phyloP scores from a whole-genome alignment of 768 basidiomycete species.

The Lactifluus volemus region DNA sequence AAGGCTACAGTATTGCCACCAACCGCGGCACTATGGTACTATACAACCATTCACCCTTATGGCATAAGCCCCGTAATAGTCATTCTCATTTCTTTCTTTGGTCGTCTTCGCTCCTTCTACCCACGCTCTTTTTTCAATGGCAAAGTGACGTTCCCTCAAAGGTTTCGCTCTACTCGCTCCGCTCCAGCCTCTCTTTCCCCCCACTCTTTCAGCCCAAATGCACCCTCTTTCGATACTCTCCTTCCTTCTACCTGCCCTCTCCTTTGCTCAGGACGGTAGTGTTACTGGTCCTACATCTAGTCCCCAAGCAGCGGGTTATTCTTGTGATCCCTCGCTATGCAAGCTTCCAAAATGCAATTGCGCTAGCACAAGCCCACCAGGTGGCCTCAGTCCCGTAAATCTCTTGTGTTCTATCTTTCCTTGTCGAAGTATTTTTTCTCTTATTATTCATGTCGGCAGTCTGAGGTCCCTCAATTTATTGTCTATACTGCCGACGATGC shows the following conservation, averaged over 20 bases:
- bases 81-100: not conserved
- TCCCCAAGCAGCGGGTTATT: constrained; percentile 52
- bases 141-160: not conserved
- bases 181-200: not conserved
- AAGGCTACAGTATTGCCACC: not conserved
- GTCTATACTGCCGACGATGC: constrained; percentile 75
- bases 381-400: constrained; percentile 57
- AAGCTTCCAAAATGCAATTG: constrained; percentile 64
- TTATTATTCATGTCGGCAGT: constrained; percentile 27
- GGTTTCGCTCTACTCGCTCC: not conserved
- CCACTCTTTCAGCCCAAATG: not conserved
- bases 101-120: not conserved
- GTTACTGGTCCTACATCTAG: constrained; percentile 48
- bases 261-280: constrained; percentile 37
- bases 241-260: constrained; percentile 18
- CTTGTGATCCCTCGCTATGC: constrained; percentile 57
- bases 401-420: too few relatives aligned
- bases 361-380: constrained; percentile 65
- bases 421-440: not conserved
- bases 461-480: constrained; percentile 55
- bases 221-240: constrained; percentile 9
- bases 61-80: not conserved
- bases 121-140: not conserved
- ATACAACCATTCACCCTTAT: not conserved
- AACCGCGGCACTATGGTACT: not conserved